Evolutionary conservation across 2,329 filamentous ascomycete species (phyloP), one percentile per base, ranked within the genome.

Genomic region (Tolypocladium pustulatum): DNA sequence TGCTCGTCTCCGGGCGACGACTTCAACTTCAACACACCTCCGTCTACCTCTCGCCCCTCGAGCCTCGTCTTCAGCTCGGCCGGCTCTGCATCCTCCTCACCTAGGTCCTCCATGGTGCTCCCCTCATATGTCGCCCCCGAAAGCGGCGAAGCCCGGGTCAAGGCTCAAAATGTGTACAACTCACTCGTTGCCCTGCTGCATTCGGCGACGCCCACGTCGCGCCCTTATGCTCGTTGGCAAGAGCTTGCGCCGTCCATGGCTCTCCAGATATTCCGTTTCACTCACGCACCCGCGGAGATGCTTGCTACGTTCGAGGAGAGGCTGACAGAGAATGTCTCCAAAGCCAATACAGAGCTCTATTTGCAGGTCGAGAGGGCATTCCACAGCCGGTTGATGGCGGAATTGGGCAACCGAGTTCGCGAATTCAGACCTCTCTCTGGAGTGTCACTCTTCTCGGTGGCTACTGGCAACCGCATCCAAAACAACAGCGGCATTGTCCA

Each of bases 221-320:
- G 72, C 25, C 74, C 78, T 27, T 66, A 72, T 10, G 72, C 76
- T 51, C 76, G 79, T 57, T 85, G 82, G 82, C 74, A 77, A 61
- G 72, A 73, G 4, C 76, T 84, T 61, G 77, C 77, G 3, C 76
- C 80, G 3, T 75, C 79, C 2, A 74, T 84, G 65, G 81, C 81
- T 1, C 71, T 84, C 13, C 79, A 85, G 69, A 82, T 85, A 30
- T 80, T 83, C 70, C 80, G 82, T n/a, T 79, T 74, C 64, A 79
- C 78, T 55, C 76, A 80, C 55, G 78, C 78, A 0, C 79, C 81
- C 1, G 70, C 72, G 37, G 74, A 78, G 27, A 75, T 77, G 62
- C 73, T 83, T 13, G 65, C 74, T 0, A 70, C 71, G 1, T 77
- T 83, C 38, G 81, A 84, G 64, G 71, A 74, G n/a, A 78, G 76